Base-by-base conservation (phyloP, 306 rosid species). In the Pterocarpus santalinus region DNA sequence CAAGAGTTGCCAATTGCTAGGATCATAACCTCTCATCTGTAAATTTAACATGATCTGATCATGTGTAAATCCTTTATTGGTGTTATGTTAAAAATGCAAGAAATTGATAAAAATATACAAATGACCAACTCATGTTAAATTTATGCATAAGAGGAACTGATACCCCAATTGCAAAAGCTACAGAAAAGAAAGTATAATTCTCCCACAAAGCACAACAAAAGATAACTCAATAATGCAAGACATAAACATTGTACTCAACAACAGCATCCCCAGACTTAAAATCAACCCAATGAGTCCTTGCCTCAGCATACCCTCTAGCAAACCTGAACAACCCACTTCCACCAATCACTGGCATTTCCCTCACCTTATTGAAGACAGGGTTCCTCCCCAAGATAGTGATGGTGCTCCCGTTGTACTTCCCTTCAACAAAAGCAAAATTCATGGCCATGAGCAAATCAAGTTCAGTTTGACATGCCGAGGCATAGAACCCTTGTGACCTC, bases 251-350 rank as follows among this genome's bases (percentile, higher is more conserved):
- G 9, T 92, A 92, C 82, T 92, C 91, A 72, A 91, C 81, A 1
- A 5, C 3, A 38, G 97, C 97, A 73, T 94, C 89, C 16, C 97
- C 92, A 0, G 88, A 35, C 3, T 22, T 30, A 2, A 0, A 0
- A 66, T 77, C 65, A 5, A 81, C 0, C 9, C 71, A 78, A 10
- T 76, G 68, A 60, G 94, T 94, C 14, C 35, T 74, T 5, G 84
- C 89, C 7, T 87, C 74, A 0, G 53, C 94, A 87, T 89, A 94
- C 0, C 97, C 96, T 5, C 92, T 84, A 0, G 97, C 92, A 79
- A 94, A 91, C 32, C 97, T 53, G 85, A 94, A 94, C 43, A 90
- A 85, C 0, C 98, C 97, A 63, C 93, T 91, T 0, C 98, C 97
- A 9, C 97, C 94, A 38, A 91, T 80, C 66, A 92, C 92, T 4